A percentile compares a stretch with the other conserved stretches of the same genome.
These are phyloP conservation scores for Exserohilum rostratum DNA, from an alignment of 2,329 filamentous ascomycete species.

Conservation along the genomic window DNA sequence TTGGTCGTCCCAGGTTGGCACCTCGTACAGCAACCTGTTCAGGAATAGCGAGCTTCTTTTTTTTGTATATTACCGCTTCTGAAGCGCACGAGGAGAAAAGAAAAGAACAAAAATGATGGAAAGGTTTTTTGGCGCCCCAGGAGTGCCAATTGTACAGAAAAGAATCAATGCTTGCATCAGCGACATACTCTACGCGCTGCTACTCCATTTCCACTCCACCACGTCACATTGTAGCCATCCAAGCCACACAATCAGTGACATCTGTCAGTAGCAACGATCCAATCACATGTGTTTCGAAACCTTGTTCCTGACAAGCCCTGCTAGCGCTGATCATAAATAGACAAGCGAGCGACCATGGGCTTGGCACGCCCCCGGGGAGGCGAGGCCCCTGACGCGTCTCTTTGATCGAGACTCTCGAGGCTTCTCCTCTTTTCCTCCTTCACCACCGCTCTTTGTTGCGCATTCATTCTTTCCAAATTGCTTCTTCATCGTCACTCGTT, in stretches of 20 bases:
- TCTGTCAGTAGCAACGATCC: constrained; percentile 18
- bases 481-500: constrained; percentile 22
- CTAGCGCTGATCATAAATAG: constrained; percentile 15
- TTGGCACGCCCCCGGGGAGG: constrained; percentile 7
- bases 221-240: too few species aligned
- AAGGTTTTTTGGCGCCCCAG: not conserved
- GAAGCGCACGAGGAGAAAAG: not conserved
- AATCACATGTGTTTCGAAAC: constrained; percentile 19
- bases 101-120: not conserved
- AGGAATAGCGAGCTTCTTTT: constrained; percentile 10
- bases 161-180: not conserved
- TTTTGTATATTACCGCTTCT: constrained; percentile 16
- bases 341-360: constrained; percentile 7
- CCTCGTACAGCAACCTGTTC: constrained; percentile 1
- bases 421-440: constrained; percentile 7
- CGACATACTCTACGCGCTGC: not conserved
- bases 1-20: constrained; percentile 14
- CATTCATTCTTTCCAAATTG: constrained; percentile 18
- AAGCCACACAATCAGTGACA: too few species aligned
- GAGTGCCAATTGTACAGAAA: not conserved
- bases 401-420: constrained; percentile 10
- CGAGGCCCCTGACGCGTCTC: constrained; percentile 9
- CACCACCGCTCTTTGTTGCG: constrained; percentile 18
- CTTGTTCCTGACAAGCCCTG: constrained; percentile 26
- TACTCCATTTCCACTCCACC: too few species aligned